phyloP scores from a whole-genome alignment of 176 grass and related monocot species.

The Zoysia japonica region DNA sequence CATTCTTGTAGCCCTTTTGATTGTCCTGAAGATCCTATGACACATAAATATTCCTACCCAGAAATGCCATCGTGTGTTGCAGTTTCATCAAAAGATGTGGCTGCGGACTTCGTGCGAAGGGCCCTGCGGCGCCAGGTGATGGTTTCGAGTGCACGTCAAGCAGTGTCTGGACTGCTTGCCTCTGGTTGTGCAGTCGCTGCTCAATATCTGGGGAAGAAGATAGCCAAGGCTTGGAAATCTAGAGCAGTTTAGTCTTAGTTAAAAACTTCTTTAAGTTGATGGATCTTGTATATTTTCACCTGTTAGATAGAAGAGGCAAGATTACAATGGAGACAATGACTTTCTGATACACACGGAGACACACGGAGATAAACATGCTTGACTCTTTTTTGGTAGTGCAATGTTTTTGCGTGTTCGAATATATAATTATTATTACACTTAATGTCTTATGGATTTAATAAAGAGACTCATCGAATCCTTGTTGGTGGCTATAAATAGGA shows the following conservation, averaged over 20 bases:
- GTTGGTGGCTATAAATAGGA: too few species aligned
- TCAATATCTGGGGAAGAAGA: constrained; percentile 63
- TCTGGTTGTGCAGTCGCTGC: constrained; percentile 58
- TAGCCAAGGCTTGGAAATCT: constrained; percentile 75
- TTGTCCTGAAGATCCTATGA: background rate
- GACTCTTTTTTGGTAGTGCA: too few species aligned
- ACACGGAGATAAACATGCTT: too few species aligned
- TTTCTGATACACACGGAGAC: too few species aligned
- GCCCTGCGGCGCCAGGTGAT: constrained; percentile 57
- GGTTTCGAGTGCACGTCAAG: constrained; percentile 72
- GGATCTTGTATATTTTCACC: too few species aligned
- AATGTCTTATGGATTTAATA: too few species aligned
- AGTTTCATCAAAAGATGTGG: constrained; percentile 61
- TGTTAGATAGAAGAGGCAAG: too few species aligned
- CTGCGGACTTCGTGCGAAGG: constrained; percentile 46
- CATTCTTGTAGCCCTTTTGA: background rate
- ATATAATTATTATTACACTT: too few species aligned
- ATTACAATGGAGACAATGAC: too few species aligned
- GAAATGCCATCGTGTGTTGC: constrained; percentile 34
- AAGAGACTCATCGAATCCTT: too few species aligned
- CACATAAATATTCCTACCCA: constrained; percentile 11
- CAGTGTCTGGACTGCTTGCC: constrained; percentile 63
- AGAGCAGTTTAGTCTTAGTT: constrained; percentile 30
- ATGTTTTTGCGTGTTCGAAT: too few species aligned
- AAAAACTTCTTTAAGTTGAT: too few species aligned